These are phyloP conservation scores for Thelephora ganbajun DNA, from an alignment of 768 basidiomycete species.

Conservation along the genomic window DNA sequence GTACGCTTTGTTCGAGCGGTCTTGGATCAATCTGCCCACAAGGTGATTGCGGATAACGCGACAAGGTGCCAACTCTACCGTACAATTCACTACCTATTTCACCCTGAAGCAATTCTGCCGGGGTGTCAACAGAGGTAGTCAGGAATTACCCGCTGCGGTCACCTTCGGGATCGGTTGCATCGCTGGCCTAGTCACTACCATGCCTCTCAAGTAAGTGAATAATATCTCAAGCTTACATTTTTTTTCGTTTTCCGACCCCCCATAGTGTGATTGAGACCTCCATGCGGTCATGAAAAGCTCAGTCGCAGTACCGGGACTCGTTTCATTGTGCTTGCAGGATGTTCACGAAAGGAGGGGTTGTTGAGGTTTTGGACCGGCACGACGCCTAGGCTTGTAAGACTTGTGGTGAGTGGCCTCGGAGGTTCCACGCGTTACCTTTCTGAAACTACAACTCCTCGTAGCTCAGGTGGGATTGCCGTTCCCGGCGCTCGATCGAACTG, in stretches of 20 bases:
- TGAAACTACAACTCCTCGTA: conserved; percentile 17
- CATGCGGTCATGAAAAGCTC: conserved; percentile 87
- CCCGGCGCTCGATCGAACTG: conserved; percentile 22
- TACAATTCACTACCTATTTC: conserved; percentile 90
- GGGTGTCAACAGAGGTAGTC: conserved; percentile 69
- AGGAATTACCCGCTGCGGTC: conserved; percentile 70
- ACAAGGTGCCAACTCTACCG: conserved; percentile 91
- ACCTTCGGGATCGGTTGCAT: conserved; percentile 92
- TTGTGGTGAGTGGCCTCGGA: conserved; percentile 47
- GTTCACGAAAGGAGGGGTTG: conserved; percentile 84
- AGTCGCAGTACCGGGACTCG: conserved; percentile 77
- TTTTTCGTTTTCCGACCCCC: background rate
- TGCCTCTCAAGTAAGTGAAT: conserved; percentile 60
- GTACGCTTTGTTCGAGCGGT: conserved; percentile 23
- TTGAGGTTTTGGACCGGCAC: conserved; percentile 95
- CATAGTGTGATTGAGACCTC: conserved; percentile 88
- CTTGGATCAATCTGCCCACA: background rate
- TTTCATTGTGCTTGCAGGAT: conserved; percentile 95
- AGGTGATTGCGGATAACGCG: conserved; percentile 64
- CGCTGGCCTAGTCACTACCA: conserved; percentile 85
- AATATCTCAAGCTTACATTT: conserved; percentile 1
- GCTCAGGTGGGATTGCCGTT: conserved; percentile 72
- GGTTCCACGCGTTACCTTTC: background rate
- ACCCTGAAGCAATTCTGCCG: conserved; percentile 91
- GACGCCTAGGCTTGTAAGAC: conserved; percentile 72